These are phyloP conservation scores for Exophiala alcalophila DNA, from an alignment of 2,329 filamentous ascomycete species.

Conservation along the genomic window DNA sequence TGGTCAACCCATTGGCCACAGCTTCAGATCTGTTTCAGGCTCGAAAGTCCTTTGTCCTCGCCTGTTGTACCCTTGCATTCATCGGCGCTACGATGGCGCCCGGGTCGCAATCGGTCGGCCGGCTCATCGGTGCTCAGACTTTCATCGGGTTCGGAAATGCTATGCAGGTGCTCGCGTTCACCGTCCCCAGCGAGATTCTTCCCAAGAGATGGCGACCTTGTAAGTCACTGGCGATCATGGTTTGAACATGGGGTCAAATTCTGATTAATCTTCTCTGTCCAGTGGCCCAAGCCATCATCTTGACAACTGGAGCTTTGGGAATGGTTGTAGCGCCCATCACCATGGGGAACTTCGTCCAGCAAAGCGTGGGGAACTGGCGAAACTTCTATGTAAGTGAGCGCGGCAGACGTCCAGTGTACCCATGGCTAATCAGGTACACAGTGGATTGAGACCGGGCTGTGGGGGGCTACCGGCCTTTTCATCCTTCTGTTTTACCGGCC, in stretches of 20 bases:
- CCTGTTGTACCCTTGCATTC: neutral
- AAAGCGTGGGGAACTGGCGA: slow-evolving; percentile 9
- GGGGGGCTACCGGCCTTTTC: slow-evolving; percentile 4
- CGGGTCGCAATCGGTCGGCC: slow-evolving; percentile 9
- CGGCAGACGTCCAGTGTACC: no score
- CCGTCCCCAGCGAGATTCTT: slow-evolving; percentile 20
- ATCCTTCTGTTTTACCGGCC: slow-evolving; percentile 10
- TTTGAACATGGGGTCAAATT: neutral
- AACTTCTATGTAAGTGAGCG: slow-evolving; percentile 18
- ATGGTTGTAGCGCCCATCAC: slow-evolving; percentile 10
- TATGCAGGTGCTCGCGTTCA: slow-evolving; percentile 4
- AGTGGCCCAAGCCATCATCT: slow-evolving; percentile 16
- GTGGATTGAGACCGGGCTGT: slow-evolving; percentile 19
- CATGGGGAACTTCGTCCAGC: slow-evolving; percentile 14
- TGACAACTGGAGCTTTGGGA: slow-evolving; percentile 8
- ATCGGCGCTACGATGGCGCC: slow-evolving; percentile 19
- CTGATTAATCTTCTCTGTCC: neutral
- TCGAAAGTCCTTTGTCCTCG: slow-evolving; percentile 13
- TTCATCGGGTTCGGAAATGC: slow-evolving; percentile 13
- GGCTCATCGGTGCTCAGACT: slow-evolving; percentile 18
- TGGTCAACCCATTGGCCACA: slow-evolving; percentile 6
- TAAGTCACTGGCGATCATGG: slow-evolving; percentile 12
- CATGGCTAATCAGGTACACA: neutral
- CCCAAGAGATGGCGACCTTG: slow-evolving; percentile 17
- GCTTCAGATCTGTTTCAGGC: slow-evolving; percentile 16